phyloP scores from a whole-genome alignment of 1,139 yeast genomes.

The Blastobotrys aristatus region DNA sequence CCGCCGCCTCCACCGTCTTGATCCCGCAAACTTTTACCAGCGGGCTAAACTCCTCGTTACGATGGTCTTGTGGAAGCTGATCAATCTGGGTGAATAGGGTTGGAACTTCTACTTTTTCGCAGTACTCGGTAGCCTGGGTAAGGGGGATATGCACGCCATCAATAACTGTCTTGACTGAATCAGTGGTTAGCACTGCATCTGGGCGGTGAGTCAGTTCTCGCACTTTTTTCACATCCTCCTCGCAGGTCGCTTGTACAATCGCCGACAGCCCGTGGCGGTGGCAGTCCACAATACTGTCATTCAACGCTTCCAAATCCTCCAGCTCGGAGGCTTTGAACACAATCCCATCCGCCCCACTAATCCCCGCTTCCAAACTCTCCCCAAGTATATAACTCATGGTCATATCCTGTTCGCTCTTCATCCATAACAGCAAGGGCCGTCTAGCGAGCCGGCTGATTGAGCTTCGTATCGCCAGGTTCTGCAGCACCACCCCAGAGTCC shows the following conservation, averaged over 20 bases:
- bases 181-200: slow-evolving; percentile 13
- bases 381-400: slow-evolving; percentile 22
- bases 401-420: slow-evolving; percentile 16
- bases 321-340: slow-evolving; percentile 19
- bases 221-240: slow-evolving; percentile 9
- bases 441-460: slow-evolving; percentile 21
- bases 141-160: slow-evolving; percentile 3
- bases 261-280: slow-evolving; percentile 15
- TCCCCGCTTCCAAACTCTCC: slow-evolving; percentile 26
- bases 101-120: not conserved
- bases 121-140: not conserved
- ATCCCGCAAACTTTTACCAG: slow-evolving; percentile 83
- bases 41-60: slow-evolving; percentile 14
- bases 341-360: slow-evolving; percentile 27
- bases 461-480: slow-evolving; percentile 24
- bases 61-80: slow-evolving; percentile 7
- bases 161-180: not conserved
- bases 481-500: slow-evolving; percentile 24
- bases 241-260: slow-evolving; percentile 11
- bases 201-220: slow-evolving; percentile 7
- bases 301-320: slow-evolving; percentile 6
- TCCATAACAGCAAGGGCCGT: slow-evolving; percentile 25
- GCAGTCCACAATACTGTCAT: slow-evolving; percentile 9
- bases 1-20: slow-evolving; percentile 58
- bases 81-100: slow-evolving; percentile 6